Evolutionary conservation across 2,329 filamentous ascomycete species (phyloP).

Genomic region (Byssoonygena ceratinophila): DNA sequence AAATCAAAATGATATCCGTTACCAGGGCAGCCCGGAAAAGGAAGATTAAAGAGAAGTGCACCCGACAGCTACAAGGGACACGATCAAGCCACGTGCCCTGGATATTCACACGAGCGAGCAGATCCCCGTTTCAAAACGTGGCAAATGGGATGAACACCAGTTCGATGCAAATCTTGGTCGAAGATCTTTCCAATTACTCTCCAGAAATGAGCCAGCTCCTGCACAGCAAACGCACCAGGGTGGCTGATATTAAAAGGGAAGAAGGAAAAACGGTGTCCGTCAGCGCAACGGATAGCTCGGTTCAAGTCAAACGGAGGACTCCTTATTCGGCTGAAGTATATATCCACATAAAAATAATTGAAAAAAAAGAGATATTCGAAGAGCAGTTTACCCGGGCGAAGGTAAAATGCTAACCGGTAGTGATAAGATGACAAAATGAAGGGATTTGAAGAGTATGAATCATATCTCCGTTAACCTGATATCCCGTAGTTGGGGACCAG

Average conservation of each 20-base stretch:
- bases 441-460: background rate
- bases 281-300: background rate
- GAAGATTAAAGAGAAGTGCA: background rate
- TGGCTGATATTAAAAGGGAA: background rate
- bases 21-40: background rate
- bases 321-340: background rate
- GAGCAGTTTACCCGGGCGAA: too few species aligned
- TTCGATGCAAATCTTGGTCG: background rate
- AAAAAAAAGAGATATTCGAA: background rate
- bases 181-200: background rate
- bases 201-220: background rate
- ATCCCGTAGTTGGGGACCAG: background rate
- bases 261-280: background rate
- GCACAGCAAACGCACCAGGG: background rate
- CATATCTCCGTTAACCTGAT: background rate
- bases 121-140: background rate
- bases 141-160: background rate
- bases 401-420: background rate
- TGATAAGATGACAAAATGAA: background rate
- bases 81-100: background rate
- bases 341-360: background rate
- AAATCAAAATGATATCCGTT: too few species aligned
- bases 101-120: too few species aligned
- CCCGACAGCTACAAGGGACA: background rate
- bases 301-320: background rate